These are phyloP conservation scores for Fusarium staphyleae DNA, from an alignment of 2,329 filamentous ascomycete genomes.

Conservation along the genomic window DNA sequence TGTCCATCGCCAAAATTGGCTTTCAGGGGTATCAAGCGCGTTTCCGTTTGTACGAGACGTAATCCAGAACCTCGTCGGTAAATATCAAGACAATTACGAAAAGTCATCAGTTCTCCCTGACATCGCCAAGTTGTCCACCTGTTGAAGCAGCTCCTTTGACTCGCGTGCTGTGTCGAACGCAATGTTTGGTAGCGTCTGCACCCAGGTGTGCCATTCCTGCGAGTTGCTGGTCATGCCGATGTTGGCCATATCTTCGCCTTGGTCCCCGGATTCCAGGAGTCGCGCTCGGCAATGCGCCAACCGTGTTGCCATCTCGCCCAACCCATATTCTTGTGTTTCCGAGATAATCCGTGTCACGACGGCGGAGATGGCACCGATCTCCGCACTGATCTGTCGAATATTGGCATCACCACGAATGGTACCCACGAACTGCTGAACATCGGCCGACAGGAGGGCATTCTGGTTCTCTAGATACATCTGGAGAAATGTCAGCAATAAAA, in stretches of 20 bases:
- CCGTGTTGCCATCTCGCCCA: conserved; percentile 60
- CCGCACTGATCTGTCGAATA: conserved; percentile 69
- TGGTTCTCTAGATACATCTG: conserved; percentile 84
- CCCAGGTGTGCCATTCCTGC: conserved; percentile 68
- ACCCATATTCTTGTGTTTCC: conserved; percentile 66
- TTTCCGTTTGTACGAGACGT: conserved; percentile 17
- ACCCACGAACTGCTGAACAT: conserved; percentile 80
- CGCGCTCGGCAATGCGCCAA: conserved; percentile 70
- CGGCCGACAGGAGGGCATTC: conserved; percentile 78
- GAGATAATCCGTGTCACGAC: conserved; percentile 75
- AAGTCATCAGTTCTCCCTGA: conserved; percentile 53
- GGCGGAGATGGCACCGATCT: conserved; percentile 73
- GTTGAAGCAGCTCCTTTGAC: conserved; percentile 72
- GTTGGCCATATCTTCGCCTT: conserved; percentile 65
- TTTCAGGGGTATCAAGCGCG: conserved; percentile 32
- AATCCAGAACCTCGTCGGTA: conserved; percentile 17
- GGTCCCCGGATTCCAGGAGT: conserved; percentile 68
- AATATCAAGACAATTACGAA: conserved; percentile 47
- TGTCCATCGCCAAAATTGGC: conserved; percentile 25
- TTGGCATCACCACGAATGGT: conserved; percentile 71
- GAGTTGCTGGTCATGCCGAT: conserved; percentile 57
- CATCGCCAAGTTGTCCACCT: conserved; percentile 49
- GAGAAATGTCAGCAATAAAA: conserved; percentile 5
- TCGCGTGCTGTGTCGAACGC: conserved; percentile 87
- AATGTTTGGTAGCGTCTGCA: conserved; percentile 77